Base-by-base conservation (phyloP, 768 basidiomycete genomes). In the Mycena chlorophos region DNA sequence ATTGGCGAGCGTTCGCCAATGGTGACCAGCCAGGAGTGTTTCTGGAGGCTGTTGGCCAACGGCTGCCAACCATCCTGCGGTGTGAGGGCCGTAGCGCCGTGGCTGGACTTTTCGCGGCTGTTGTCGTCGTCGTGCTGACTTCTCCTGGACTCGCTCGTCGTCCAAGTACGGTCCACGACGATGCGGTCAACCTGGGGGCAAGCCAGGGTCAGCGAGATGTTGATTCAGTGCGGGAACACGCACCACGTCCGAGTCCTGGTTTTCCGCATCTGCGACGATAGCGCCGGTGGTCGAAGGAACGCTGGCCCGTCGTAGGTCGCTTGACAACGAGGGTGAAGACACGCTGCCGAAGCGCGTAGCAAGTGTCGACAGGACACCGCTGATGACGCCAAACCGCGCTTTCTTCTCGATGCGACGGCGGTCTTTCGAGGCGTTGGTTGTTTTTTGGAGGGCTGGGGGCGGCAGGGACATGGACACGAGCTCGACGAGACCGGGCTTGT, bases 141-240 rank as follows among this genome's bases (percentile, higher is more conserved):
- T 82, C 39, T 84, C 79, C 16, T 75, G 77, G 49, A 46, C 3
- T 83, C 82, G 52, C n/a, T n/a, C n/a, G 84, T 83, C 2, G 78
- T 72, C 87, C 86, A 88, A 28, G 77, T 71, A 45, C 88, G 79
- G 68, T 91, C 89, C 16, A 91, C 89, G 22, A 91, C 83, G 20
- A 90, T 81, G 72, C 88, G 82, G 68, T 91, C 81, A 6, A 90
- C 83, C 50, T 75, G 66, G 20, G 69, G 3, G 28, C 23, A 22
- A 17, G 4, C n/a, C 37, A 37, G 22, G 27, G 26, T 12, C 4
- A 29, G 19, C 12, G 25, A 22, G 13, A 17, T 5, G 10, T n/a
- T n/a, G n/a, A n/a, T n/a, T n/a, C n/a, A n/a, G n/a, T n/a, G n/a
- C n/a, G n/a, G n/a, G n/a, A n/a, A n/a, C n/a, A n/a, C n/a, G n/a